Evolutionary conservation across 2,329 filamentous ascomycete genomes (phyloP).

Genomic region (Neurospora sp.): DNA sequence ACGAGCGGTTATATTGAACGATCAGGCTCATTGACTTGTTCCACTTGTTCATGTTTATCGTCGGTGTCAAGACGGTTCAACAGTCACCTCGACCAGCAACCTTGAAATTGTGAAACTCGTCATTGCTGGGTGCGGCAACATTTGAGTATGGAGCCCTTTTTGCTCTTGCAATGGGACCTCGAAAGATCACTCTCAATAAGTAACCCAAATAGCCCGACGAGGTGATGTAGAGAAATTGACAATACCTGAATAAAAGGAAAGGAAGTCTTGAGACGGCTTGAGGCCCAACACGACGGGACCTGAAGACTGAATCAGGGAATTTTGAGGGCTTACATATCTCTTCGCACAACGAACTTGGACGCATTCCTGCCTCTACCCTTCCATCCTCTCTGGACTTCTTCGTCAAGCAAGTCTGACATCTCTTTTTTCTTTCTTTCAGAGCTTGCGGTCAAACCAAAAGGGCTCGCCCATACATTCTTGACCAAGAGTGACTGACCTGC

Average conservation of each 20-base stretch:
- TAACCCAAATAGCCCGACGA: not conserved
- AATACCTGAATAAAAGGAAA: too few species aligned
- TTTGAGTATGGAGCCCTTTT: not conserved
- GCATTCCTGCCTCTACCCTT: not conserved
- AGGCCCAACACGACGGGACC: not conserved
- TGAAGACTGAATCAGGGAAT: not conserved
- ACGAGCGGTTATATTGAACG: not conserved
- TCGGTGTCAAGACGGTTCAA: not conserved
- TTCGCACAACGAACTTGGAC: not conserved
- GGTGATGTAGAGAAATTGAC: not conserved
- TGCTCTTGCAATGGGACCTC: not conserved
- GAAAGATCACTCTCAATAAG: not conserved
- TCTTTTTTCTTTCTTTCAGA: not conserved
- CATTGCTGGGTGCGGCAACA: not conserved
- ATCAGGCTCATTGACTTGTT: not conserved
- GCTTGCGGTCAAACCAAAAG: not conserved
- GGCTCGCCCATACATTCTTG: not conserved
- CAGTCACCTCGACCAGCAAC: not conserved
- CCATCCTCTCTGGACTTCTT: not conserved
- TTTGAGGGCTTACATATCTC: not conserved
- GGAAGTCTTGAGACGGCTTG: not conserved
- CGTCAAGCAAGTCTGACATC: not conserved
- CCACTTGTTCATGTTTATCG: too few species aligned
- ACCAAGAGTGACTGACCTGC: not conserved
- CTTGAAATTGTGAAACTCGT: not conserved